A percentile compares a stretch with the other conserved stretches of the same genome.
Evolutionary conservation across 495 filamentous ascomycete genomes (phyloP).

Genomic region (Parachaetomium inaequale): DNA sequence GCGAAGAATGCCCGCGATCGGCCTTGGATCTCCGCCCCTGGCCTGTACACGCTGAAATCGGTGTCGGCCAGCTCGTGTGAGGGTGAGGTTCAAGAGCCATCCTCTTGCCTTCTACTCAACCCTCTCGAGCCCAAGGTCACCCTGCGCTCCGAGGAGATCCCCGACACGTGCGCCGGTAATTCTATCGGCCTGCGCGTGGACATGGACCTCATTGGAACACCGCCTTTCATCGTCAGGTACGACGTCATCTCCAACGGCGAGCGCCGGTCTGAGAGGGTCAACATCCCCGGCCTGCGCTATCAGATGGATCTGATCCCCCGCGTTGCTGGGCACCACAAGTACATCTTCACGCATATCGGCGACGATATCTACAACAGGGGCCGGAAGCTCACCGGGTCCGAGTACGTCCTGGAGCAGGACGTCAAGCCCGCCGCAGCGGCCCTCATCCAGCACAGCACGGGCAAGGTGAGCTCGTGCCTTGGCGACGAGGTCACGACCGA

Average conservation of each 20-base stretch:
- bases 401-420: slow-evolving; percentile 71
- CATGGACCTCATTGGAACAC: slow-evolving; percentile 82
- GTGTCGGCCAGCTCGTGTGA: slow-evolving; percentile 74
- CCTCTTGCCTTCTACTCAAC: slow-evolving; percentile 84
- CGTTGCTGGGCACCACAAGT: slow-evolving; percentile 79
- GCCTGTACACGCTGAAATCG: slow-evolving; percentile 77
- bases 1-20: slow-evolving; percentile 49
- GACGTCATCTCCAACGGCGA: slow-evolving; percentile 57
- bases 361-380: slow-evolving; percentile 78
- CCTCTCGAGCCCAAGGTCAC: slow-evolving; percentile 80
- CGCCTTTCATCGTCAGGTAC: slow-evolving; percentile 78
- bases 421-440: slow-evolving; percentile 90
- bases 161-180: slow-evolving; percentile 90
- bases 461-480: slow-evolving; percentile 65
- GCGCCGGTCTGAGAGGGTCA: slow-evolving; percentile 33
- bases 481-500: slow-evolving; percentile 72
- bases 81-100: slow-evolving; percentile 86
- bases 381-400: slow-evolving; percentile 48
- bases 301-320: slow-evolving; percentile 81
- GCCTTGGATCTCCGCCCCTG: slow-evolving; percentile 65
- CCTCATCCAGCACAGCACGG: slow-evolving; percentile 54
- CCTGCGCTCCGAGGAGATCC: slow-evolving; percentile 71
- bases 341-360: slow-evolving; percentile 73
- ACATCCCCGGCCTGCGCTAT: slow-evolving; percentile 63
- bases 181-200: slow-evolving; percentile 85